Percentiles rank a stretch among this genome's conserved stretches.
Evolutionary conservation across 768 basidiomycete genomes (phyloP).

Genomic region (Suillus decipiens): DNA sequence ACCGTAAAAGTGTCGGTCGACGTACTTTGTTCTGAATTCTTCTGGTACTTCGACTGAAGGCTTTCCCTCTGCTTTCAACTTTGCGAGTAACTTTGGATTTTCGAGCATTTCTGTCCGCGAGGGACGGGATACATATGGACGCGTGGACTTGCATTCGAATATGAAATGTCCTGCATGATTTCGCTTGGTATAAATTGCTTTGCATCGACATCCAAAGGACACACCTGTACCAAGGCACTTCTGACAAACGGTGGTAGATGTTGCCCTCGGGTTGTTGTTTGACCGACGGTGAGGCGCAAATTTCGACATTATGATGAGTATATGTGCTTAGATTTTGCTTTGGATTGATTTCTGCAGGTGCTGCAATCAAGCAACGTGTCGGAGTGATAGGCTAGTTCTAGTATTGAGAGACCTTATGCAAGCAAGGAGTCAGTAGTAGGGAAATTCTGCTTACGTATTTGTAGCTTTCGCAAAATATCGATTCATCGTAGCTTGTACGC

Average conservation of each 20-base stretch:
- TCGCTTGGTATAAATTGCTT: not conserved
- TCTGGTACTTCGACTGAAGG: constrained; percentile 86
- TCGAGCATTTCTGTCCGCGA: constrained; percentile 86
- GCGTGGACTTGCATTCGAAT: constrained; percentile 81
- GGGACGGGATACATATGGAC: constrained; percentile 87
- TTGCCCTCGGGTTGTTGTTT: constrained; percentile 62
- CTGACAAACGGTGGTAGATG: constrained; percentile 73
- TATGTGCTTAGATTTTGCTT: not conserved
- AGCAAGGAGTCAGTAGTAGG: not conserved
- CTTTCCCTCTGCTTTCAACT: constrained; percentile 67
- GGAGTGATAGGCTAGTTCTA: not conserved
- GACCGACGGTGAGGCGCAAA: constrained; percentile 73
- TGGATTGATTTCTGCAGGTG: not conserved
- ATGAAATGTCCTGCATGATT: constrained; percentile 77
- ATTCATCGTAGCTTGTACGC: too few species aligned
- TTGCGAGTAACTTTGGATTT: constrained; percentile 67
- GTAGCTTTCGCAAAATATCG: too few species aligned
- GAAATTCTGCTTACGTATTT: constrained; percentile 23
- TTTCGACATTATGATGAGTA: constrained; percentile 63
- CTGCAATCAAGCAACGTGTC: not conserved
- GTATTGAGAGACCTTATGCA: not conserved
- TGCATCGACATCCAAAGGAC: constrained; percentile 16
- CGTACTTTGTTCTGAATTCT: constrained; percentile 84
- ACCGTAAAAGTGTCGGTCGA: constrained; percentile 11
- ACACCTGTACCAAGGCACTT: constrained; percentile 75